Evolutionary conservation across 129 eudicot species (phyloP).

Genomic region (Tagetes erecta): DNA sequence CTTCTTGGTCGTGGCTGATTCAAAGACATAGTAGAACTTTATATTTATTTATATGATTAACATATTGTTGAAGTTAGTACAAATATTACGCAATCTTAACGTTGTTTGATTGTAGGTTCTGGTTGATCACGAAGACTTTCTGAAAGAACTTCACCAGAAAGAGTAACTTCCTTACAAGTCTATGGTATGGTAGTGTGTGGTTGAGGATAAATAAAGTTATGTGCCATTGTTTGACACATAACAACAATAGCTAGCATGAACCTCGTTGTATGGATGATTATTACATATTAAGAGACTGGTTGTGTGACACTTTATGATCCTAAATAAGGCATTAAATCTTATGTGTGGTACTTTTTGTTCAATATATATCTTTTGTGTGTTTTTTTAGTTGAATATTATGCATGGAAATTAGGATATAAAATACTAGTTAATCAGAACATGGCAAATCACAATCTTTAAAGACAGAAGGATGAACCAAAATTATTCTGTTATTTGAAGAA

Average conservation of each 20-base stretch:
- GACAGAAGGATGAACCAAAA: not conserved
- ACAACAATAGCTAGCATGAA: conserved; percentile 8
- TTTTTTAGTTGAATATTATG: not conserved
- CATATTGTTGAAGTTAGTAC: not conserved
- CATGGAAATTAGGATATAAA: not conserved
- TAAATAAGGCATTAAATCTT: no score
- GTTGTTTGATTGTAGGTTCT: conserved; percentile 54
- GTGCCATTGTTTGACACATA: conserved; percentile 11
- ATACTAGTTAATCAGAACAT: not conserved
- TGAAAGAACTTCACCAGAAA: conserved; percentile 59
- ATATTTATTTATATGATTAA: not conserved
- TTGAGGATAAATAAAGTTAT: conserved; percentile 33
- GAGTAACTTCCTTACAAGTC: conserved; percentile 17
- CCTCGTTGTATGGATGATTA: conserved; percentile 20
- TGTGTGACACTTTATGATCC: no score
- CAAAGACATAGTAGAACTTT: not conserved
- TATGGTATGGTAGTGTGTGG: not conserved
- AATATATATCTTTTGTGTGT: not conserved
- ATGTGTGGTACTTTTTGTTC: not conserved
- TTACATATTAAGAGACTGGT: not conserved
- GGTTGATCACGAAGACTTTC: conserved; percentile 86
- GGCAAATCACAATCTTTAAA: not conserved
- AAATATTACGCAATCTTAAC: not conserved
- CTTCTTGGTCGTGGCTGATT: no score
- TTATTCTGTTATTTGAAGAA: not conserved